These are phyloP conservation scores for Malus hybrid DNA, from an alignment of 331 rosid genomes.

Conservation along the genomic window DNA sequence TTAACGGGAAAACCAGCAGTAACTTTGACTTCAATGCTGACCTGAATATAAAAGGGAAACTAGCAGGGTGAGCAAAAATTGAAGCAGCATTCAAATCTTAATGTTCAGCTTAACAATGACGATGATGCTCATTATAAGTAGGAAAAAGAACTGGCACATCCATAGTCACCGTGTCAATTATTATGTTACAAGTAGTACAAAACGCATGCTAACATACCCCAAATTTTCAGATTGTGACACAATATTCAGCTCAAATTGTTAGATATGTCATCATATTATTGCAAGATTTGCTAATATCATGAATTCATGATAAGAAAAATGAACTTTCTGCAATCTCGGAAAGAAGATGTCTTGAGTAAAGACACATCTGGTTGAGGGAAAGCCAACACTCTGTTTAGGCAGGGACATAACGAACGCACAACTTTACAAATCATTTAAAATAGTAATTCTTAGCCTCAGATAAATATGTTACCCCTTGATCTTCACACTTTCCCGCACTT, in stretches of 20 bases:
- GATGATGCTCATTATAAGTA: too few species aligned
- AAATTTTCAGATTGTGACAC: background rate
- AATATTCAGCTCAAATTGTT: background rate
- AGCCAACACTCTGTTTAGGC: background rate
- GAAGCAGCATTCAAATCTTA: background rate
- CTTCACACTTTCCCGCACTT: slow-evolving; percentile 39
- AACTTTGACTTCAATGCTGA: slow-evolving; percentile 62
- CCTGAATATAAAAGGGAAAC: slow-evolving; percentile 28
- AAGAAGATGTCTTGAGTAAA: background rate
- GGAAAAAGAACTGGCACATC: background rate
- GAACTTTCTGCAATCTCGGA: background rate
- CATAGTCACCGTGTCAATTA: background rate
- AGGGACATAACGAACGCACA: background rate
- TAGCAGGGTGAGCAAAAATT: background rate
- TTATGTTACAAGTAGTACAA: background rate
- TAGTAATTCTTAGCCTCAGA: background rate
- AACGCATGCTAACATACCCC: background rate
- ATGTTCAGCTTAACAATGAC: too few species aligned
- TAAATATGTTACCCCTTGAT: slow-evolving; percentile 43
- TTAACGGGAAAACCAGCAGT: slow-evolving; percentile 68
- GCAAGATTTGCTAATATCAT: background rate
- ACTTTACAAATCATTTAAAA: background rate
- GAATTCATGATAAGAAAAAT: background rate
- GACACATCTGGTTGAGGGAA: background rate
- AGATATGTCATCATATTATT: background rate